These are phyloP conservation scores for Delonix regia DNA, from an alignment of 306 rosid species.

Conservation along the genomic window DNA sequence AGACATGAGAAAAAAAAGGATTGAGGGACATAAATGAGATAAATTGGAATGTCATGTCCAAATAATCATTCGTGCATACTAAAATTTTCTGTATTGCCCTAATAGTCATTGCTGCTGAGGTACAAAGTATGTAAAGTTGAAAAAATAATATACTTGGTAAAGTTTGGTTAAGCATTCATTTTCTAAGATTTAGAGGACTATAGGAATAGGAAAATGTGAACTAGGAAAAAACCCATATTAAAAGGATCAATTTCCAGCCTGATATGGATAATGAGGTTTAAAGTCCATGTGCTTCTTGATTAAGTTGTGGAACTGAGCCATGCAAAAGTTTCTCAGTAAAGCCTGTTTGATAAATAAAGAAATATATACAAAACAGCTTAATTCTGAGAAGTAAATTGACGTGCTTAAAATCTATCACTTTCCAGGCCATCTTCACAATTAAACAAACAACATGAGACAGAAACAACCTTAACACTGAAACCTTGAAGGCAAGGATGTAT, in stretches of 20 bases:
- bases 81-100: not conserved
- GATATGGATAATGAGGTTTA: not conserved
- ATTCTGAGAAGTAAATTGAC: not conserved
- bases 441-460: not conserved
- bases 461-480: not conserved
- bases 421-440: not conserved
- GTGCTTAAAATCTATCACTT: not conserved
- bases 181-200: not conserved
- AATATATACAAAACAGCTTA: not conserved
- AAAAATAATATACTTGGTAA: constrained; percentile 14
- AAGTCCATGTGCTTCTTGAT: not conserved
- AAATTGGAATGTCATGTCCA: not conserved
- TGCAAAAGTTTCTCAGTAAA: not conserved
- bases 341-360: not conserved
- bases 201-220: constrained; percentile 1
- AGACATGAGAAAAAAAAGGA: constrained; percentile 35
- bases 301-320: not conserved
- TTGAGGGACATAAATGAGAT: constrained; percentile 16
- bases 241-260: not conserved
- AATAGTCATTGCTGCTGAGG: not conserved
- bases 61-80: not conserved
- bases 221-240: not conserved
- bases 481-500: not conserved
- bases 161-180: constrained; percentile 24
- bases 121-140: not conserved